Evolutionary conservation across 2,329 filamentous ascomycete genomes (phyloP), one percentile per base, ranked within the genome.

Genomic region (Aspergillus sp.): DNA sequence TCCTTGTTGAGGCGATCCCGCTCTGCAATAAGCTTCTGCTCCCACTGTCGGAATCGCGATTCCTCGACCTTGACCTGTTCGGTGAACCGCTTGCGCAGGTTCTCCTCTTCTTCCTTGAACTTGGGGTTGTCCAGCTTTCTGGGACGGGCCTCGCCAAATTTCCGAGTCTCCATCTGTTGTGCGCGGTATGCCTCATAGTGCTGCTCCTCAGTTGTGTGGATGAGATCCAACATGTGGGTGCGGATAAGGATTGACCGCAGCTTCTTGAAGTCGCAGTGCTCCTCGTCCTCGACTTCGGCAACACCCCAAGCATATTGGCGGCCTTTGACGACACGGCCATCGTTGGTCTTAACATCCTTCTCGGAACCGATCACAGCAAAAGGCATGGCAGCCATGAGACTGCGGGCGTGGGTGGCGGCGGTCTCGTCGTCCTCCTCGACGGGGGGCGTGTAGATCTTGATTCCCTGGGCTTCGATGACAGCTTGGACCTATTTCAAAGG

Each of bases 221-320:
- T 99, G 68, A 99, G 91, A 79, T 99, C 95, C 74, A 99, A 89
- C 95, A 99, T 99, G 85, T 99, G 95, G 54, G 94, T 97, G 80
- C 95, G 92, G 84, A 99, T 98, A 70, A 99, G 86, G 74, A 99
- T 98, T 53, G 94, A 97, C 74, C 95, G 93, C 67, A 99, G 91
- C 86, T 99, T 99, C 91, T 99, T 99, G 87, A 99, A 99, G 82
- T 99, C 95, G 83, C 95, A 99, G 86, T 99, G 95, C 78, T 99
- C 95, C 83, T 99, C 95, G 77, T 99, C 99, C 87, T 99, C 95
- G 56, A 99, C 95, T 81, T 99, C 95, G 65, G 95, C 95, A 73
- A 99, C 95, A 85, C 95, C 95, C 95, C 95, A 99, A 59, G 93
- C 92, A 83, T 99, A 99, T 81, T 99, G 96, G 67, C 95, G 93